Evolutionary conservation across 352 stramenopile species (phyloP).

Genomic region (Saprolegnia diclina): DNA sequence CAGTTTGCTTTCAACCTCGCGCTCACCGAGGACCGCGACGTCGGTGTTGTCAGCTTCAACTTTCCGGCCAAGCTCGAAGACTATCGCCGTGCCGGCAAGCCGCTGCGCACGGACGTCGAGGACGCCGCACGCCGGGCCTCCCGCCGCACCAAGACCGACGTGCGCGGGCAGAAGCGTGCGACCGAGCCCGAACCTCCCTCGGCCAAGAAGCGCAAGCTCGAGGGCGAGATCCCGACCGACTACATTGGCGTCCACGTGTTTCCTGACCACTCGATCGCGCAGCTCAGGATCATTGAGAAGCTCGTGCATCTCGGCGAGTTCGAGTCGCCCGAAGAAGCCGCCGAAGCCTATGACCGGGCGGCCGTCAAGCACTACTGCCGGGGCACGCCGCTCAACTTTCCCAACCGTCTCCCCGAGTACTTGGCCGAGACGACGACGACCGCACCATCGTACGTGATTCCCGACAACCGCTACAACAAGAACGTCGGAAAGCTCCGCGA

Average conservation of each 20-base stretch:
- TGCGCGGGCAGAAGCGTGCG: neutral
- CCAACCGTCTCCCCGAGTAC: slow-evolving; percentile 49
- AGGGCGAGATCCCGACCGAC: slow-evolving; percentile 39
- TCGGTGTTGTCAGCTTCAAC: neutral
- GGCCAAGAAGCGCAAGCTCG: slow-evolving; percentile 37
- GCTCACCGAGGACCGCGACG: slow-evolving; percentile 1
- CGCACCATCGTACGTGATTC: neutral
- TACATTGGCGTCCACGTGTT: slow-evolving; percentile 69
- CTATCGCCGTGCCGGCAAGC: neutral
- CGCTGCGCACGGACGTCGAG: neutral
- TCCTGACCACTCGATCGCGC: slow-evolving; percentile 63
- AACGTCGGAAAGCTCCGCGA: slow-evolving; percentile 18
- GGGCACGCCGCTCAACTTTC: slow-evolving; percentile 71
- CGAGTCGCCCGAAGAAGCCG: slow-evolving; percentile 55
- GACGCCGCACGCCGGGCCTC: neutral
- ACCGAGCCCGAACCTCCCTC: neutral
- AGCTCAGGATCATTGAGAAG: slow-evolving; percentile 75
- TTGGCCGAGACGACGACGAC: slow-evolving; percentile 19
- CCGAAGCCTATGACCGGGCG: slow-evolving; percentile 70
- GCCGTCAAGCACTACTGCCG: slow-evolving; percentile 71
- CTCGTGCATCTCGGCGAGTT: slow-evolving; percentile 73
- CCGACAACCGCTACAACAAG: slow-evolving; percentile 27
- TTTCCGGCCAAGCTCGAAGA: slow-evolving; percentile 20
- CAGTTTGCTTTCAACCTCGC: neutral
- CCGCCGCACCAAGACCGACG: neutral